Evolutionary conservation across 108 stramenopile genomes (phyloP).

Genomic region (Parietichytrium sp.): DNA sequence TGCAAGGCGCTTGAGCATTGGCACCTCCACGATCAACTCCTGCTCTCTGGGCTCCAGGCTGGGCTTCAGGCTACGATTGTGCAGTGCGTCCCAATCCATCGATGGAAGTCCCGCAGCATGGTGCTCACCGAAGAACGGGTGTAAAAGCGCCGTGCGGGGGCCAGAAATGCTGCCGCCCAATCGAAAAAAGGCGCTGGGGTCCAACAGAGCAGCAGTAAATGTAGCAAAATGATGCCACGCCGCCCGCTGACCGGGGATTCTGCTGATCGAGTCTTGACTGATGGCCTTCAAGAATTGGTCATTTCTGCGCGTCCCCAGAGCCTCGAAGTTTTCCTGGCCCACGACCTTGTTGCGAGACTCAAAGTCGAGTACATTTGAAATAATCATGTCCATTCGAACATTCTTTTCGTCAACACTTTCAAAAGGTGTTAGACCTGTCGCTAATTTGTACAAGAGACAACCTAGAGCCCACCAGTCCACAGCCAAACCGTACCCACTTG

Average conservation of each 20-base stretch:
- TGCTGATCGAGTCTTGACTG: background rate
- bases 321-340: too few species aligned
- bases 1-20: too few species aligned
- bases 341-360: too few species aligned
- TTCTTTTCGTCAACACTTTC: too few species aligned
- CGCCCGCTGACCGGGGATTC: background rate
- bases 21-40: too few species aligned
- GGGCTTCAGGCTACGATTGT: background rate
- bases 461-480: slow-evolving; percentile 38
- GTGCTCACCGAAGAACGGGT: background rate
- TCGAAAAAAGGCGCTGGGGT: background rate
- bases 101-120: background rate
- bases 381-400: too few species aligned
- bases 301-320: background rate
- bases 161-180: slow-evolving; percentile 1
- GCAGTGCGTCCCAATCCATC: background rate
- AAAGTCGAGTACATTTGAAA: too few species aligned
- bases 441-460: slow-evolving; percentile 19
- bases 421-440: background rate
- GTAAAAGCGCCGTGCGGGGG: background rate
- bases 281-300: background rate
- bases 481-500: background rate
- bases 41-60: too few species aligned
- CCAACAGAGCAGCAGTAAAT: background rate
- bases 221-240: background rate